phyloP scores from a whole-genome alignment of 2,329 filamentous ascomycete species.

The Neonectria magnoliae region DNA sequence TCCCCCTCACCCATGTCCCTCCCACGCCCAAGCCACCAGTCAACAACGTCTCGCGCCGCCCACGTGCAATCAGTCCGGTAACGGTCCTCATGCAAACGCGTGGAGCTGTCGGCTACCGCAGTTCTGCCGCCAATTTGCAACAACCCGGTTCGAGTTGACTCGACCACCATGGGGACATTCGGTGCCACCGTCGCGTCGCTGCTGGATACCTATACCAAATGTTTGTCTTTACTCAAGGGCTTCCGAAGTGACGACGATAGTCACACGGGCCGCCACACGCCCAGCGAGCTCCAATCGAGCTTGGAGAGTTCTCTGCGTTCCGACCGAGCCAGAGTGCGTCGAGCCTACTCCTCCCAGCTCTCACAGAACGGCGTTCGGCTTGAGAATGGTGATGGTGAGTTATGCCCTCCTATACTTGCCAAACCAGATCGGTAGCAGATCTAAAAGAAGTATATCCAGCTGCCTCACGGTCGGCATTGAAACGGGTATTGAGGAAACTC shows the following conservation, averaged over 20 bases:
- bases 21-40: constrained; percentile 4
- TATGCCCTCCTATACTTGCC: constrained; percentile 19
- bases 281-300: constrained; percentile 35
- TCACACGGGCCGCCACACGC: constrained; percentile 34
- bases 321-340: constrained; percentile 53
- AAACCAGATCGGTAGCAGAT: constrained; percentile 21
- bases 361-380: constrained; percentile 54
- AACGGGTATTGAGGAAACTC: constrained; percentile 55
- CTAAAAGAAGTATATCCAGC: constrained; percentile 43
- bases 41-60: constrained; percentile 21
- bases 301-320: constrained; percentile 51
- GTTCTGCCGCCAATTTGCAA: constrained; percentile 19
- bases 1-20: not conserved
- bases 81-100: constrained; percentile 30
- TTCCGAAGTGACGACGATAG: constrained; percentile 38
- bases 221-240: constrained; percentile 54
- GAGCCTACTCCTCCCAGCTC: constrained; percentile 54
- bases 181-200: constrained; percentile 56
- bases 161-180: constrained; percentile 50
- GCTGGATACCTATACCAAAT: constrained; percentile 59
- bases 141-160: not conserved
- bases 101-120: constrained; percentile 25
- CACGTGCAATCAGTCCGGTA: constrained; percentile 36
- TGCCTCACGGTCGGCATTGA: constrained; percentile 51
- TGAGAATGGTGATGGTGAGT: constrained; percentile 60